These are phyloP conservation scores for Calonectria pteridis DNA, from an alignment of 2,329 filamentous ascomycete genomes.

Conservation along the genomic window DNA sequence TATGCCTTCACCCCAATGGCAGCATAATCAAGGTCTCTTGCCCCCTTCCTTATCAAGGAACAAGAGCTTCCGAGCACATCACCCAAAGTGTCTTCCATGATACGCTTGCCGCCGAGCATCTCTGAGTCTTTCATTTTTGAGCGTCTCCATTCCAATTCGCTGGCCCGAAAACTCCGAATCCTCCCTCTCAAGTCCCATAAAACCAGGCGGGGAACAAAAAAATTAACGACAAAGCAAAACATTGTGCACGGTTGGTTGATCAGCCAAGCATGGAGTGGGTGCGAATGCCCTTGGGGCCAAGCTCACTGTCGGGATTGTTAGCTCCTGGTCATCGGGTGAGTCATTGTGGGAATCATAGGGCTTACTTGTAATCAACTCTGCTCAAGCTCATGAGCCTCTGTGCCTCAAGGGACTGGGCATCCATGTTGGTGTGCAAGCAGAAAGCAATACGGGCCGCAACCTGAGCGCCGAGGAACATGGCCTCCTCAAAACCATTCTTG, in stretches of 20 bases:
- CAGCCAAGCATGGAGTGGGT: constrained; percentile 66
- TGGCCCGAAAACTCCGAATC: constrained; percentile 38
- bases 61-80: not conserved
- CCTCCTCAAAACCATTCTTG: constrained; percentile 82
- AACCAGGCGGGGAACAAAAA: constrained; percentile 26
- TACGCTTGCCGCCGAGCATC: constrained; percentile 16
- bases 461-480: constrained; percentile 88
- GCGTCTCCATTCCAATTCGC: constrained; percentile 35
- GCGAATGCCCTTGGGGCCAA: constrained; percentile 67
- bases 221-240: constrained; percentile 25
- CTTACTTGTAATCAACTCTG: constrained; percentile 73
- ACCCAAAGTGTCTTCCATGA: constrained; percentile 20
- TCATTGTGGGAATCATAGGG: constrained; percentile 21
- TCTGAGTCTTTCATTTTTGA: constrained; percentile 15
- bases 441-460: constrained; percentile 78
- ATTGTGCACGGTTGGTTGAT: not conserved
- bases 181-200: constrained; percentile 27
- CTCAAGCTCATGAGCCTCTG: constrained; percentile 69
- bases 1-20: not conserved
- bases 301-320: constrained; percentile 55
- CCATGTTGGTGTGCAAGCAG: constrained; percentile 68
- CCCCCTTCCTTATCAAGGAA: not conserved
- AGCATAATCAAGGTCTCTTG: not conserved
- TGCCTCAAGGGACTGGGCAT: constrained; percentile 63
- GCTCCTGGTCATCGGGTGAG: constrained; percentile 7